A percentile compares a stretch with the other conserved stretches of the same genome.
phyloP scores from a whole-genome alignment of 139 green algal species.

The Asterochloris erici region DNA sequence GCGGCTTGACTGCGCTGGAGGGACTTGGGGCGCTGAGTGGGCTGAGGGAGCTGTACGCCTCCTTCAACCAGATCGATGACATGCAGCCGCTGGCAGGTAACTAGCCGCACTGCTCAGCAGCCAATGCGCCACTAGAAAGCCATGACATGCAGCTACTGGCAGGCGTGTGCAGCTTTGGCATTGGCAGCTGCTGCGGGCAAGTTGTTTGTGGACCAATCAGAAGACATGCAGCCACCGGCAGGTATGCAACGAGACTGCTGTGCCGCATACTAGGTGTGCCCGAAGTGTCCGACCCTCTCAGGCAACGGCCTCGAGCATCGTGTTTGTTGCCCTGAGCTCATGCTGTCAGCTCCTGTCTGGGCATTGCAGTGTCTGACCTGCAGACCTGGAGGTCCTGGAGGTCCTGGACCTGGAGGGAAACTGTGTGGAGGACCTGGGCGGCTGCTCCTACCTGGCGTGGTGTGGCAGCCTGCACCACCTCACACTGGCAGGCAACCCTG shows the following conservation, averaged over 20 bases:
- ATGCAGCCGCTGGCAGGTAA: slow-evolving; percentile 33
- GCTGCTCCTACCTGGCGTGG: slow-evolving; percentile 13
- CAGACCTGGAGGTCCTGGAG: slow-evolving; percentile 31
- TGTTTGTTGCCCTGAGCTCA: too few relatives aligned
- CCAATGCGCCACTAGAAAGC: neutral
- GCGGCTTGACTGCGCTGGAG: slow-evolving; percentile 36
- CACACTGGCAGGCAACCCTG: slow-evolving; percentile 41
- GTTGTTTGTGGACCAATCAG: neutral
- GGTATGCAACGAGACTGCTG: neutral
- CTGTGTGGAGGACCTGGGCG: slow-evolving; percentile 30
- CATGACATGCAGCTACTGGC: too few relatives aligned
- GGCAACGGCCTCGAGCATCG: neutral
- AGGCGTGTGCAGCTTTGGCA: neutral
- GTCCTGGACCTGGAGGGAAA: slow-evolving; percentile 53
- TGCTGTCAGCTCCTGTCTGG: too few relatives aligned
- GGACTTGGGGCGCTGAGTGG: slow-evolving; percentile 28
- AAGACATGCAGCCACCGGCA: neutral
- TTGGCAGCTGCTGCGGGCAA: neutral
- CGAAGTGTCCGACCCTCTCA: neutral
- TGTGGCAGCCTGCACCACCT: slow-evolving; percentile 34
- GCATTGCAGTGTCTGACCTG: neutral
- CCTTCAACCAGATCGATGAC: slow-evolving; percentile 47
- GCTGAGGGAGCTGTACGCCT: slow-evolving; percentile 49
- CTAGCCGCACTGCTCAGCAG: neutral
- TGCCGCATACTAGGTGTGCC: neutral